phyloP scores from a whole-genome alignment of 805 yeast genomes.

The Hanseniaspora valbyensis region DNA sequence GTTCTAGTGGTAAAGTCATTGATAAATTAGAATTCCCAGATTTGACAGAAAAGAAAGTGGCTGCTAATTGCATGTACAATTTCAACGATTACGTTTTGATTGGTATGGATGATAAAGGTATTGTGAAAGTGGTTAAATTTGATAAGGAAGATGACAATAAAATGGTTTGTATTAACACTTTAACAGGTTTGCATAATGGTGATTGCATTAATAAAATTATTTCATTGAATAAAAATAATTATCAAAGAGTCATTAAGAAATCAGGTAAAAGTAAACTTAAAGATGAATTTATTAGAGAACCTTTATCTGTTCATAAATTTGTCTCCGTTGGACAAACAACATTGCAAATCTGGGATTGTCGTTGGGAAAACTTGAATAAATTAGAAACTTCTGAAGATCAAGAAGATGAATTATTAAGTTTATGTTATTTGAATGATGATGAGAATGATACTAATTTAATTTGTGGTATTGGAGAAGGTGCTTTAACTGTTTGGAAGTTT shows the following conservation, averaged over 20 bases:
- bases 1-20: constrained; percentile 65
- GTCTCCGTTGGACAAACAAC: constrained; percentile 76
- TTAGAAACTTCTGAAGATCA: constrained; percentile 70
- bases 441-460: constrained; percentile 48
- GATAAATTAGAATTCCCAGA: constrained; percentile 35
- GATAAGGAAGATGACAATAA: constrained; percentile 22
- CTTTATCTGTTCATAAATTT: constrained; percentile 58
- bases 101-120: constrained; percentile 36
- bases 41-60: background rate
- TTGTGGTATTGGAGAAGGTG: constrained; percentile 87
- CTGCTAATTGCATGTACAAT: constrained; percentile 3
- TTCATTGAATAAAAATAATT: constrained; percentile 13
- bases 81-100: constrained; percentile 12
- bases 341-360: constrained; percentile 61
- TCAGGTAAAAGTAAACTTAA: constrained; percentile 1
- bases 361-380: constrained; percentile 38
- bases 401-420: constrained; percentile 80
- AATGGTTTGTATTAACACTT: constrained; percentile 1
- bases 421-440: constrained; percentile 54
- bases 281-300: constrained; percentile 26
- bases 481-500: constrained; percentile 76
- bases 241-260: constrained; percentile 43
- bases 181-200: constrained; percentile 29
- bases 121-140: constrained; percentile 49
- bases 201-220: constrained; percentile 65